phyloP scores from a whole-genome alignment of 148 eudicot genomes.

The Amaranthus hypochondriacus region DNA sequence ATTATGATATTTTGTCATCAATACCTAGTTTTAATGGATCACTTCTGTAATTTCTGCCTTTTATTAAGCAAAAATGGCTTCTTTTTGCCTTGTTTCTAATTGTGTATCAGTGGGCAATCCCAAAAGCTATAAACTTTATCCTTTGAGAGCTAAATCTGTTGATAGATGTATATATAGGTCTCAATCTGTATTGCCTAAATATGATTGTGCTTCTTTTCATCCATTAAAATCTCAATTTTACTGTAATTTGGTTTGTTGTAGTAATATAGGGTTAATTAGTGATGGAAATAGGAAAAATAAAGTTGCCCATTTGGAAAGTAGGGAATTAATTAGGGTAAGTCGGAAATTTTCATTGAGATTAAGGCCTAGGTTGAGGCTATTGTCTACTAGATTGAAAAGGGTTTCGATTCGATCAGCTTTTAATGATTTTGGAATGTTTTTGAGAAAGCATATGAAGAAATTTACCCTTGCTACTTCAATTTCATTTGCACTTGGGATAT shows the following conservation, averaged over 20 bases:
- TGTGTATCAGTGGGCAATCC: conserved; percentile 43
- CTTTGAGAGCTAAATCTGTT: conserved; percentile 28
- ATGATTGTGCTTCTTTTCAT: conserved; percentile 27
- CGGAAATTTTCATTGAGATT: conserved; percentile 61
- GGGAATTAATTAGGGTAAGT: conserved; percentile 25
- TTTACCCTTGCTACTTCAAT: conserved; percentile 43
- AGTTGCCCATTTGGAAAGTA: conserved; percentile 34
- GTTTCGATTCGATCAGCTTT: conserved; percentile 39
- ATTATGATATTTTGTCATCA: background rate
- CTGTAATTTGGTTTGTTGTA: conserved; percentile 31
- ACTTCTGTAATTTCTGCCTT: background rate
- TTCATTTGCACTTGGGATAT: conserved; percentile 59
- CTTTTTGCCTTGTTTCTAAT: conserved; percentile 47
- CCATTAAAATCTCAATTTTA: conserved; percentile 27
- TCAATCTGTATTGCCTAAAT: conserved; percentile 27
- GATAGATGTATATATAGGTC: conserved; percentile 26
- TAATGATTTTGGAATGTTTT: conserved; percentile 52
- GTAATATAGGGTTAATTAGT: conserved; percentile 35
- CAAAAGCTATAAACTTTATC: conserved; percentile 27
- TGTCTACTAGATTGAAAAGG: conserved; percentile 51
- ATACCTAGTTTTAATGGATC: conserved; percentile 10
- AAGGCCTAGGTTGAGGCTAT: conserved; percentile 57
- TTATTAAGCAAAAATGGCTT: conserved; percentile 42
- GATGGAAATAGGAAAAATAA: conserved; percentile 32
- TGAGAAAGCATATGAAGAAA: conserved; percentile 61